Evolutionary conservation across 1,139 yeast genomes (phyloP), one percentile per base, ranked within the genome.

Genomic region (Eremothecium coryli): DNA sequence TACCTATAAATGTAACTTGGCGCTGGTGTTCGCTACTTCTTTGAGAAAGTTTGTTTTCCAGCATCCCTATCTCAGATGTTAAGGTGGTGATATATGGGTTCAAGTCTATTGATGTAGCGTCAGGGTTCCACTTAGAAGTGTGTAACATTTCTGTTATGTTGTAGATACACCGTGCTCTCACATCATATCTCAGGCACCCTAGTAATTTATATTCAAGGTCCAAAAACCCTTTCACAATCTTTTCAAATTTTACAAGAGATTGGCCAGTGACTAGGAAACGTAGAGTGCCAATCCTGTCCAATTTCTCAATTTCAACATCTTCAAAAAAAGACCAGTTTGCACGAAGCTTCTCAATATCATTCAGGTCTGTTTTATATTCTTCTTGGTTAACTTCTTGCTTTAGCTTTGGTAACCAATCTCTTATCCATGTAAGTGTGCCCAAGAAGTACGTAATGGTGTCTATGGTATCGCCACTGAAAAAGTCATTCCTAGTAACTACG

Each of bases 161-260:
- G 52, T 73, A 75, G 12, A 81, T 68, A 2, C 76, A 70, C 39
- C 80, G 70, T 36, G 74, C 68, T 40, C 86, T 65, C 30, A 78
- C 55, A 50, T 81, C 90, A 43, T 76, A 76, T 35, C 93, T 63
- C 29, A 84, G 60, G 3, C 79, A 67, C 15, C 76, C 50, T 33
- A 80, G 60, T 4, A 80, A 62, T 18, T 64, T 62, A 29, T 65
- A 64, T 15, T 71, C 65, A 25, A 80, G 63, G 3, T 49, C 44
- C 37, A 66, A 66, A 42, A 82, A 69, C 1, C 60, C 63, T 2
- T 51, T 41, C 1, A 77, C 56, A 2, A 71, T 58, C 3, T 56
- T 56, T 40, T 75, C 73, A 49, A 77, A 85, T 31, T 64, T 62
- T 0, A 47, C 47, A 6, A 67, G 50, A 12, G 70, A 62, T 11